Conservation (phyloP, 2,329 filamentous ascomycete genomes). For the Neopestalotiopsis sp. region DNA sequence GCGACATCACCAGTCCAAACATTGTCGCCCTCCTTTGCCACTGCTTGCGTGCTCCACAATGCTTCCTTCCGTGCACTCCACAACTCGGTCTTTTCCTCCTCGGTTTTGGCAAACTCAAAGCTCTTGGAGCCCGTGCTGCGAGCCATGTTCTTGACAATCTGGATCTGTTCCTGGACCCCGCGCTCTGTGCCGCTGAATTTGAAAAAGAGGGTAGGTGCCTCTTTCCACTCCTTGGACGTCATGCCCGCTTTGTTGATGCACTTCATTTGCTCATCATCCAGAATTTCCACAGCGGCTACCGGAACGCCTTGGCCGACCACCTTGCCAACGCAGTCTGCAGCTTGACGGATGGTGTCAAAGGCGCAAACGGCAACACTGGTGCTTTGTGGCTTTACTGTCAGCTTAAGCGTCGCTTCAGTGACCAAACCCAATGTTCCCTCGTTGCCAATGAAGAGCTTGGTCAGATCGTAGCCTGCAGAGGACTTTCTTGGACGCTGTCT, state of each 20-base stretch:
- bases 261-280: constrained; percentile 80
- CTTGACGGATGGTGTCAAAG: constrained; percentile 57
- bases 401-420: constrained; percentile 78
- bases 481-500: constrained; percentile 78
- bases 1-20: constrained; percentile 90
- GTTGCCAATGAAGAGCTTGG: constrained; percentile 78
- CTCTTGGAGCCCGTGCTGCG: constrained; percentile 62
- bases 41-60: constrained; percentile 79
- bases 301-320: constrained; percentile 76
- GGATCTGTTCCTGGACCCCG: constrained; percentile 80
- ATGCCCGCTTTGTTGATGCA: constrained; percentile 60
- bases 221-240: constrained; percentile 65
- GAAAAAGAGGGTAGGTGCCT: constrained; percentile 73
- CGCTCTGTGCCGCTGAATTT: constrained; percentile 70
- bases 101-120: constrained; percentile 78
- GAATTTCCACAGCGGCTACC: constrained; percentile 79
- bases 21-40: constrained; percentile 68
- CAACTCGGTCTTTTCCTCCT: constrained; percentile 75
- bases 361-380: constrained; percentile 72
- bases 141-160: constrained; percentile 38
- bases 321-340: constrained; percentile 73
- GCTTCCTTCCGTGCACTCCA: constrained; percentile 88
- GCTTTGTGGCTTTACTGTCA: constrained; percentile 76
- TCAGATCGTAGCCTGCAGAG: constrained; percentile 83
- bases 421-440: constrained; percentile 84